Conservation (phyloP, 306 rosid genomes). For the Corylus avellana region DNA sequence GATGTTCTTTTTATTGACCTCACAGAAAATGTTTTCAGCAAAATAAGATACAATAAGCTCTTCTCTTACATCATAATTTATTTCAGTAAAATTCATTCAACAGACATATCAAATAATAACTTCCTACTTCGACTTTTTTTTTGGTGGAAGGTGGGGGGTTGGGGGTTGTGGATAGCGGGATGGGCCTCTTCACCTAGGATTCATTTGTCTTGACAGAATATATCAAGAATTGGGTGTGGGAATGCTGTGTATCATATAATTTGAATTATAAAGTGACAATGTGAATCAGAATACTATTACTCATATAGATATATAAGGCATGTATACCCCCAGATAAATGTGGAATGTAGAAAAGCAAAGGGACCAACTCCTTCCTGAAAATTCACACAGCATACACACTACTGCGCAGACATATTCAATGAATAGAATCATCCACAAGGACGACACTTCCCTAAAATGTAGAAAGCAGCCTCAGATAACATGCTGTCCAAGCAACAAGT, state of each 20-base stretch:
- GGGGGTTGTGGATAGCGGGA: background rate
- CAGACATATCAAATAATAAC: background rate
- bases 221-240: background rate
- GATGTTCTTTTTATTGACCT: slow-evolving; percentile 10
- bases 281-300: background rate
- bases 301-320: background rate
- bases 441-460: background rate
- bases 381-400: background rate
- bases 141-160: no score
- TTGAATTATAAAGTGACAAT: background rate
- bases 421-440: background rate
- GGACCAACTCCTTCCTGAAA: no score
- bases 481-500: background rate
- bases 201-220: background rate
- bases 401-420: background rate
- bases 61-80: background rate
- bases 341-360: no score
- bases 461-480: background rate
- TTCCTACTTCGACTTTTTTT: background rate
- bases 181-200: background rate
- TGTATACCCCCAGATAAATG: background rate
- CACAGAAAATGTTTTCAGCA: background rate
- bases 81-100: no score
- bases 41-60: background rate
- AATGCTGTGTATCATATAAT: background rate